Evolutionary conservation across 2,329 filamentous ascomycete genomes (phyloP).

Genomic region (Colletotrichum sidae): DNA sequence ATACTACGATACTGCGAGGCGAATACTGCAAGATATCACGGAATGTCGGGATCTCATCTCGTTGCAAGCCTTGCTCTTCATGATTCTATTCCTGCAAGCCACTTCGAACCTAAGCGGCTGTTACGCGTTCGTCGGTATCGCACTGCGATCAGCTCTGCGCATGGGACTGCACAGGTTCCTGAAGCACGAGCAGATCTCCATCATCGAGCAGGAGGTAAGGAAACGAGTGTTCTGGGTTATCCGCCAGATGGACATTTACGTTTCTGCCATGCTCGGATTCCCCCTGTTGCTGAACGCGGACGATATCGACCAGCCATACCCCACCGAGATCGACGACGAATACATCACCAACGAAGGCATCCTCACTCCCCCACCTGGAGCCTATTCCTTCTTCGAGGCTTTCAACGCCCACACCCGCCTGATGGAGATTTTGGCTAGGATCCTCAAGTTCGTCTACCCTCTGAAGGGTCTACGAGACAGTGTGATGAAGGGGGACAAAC

Average conservation of each 20-base stretch:
- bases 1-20: conserved; percentile 77
- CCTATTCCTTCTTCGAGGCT: conserved; percentile 70
- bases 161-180: conserved; percentile 83
- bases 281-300: conserved; percentile 72
- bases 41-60: conserved; percentile 80
- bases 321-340: conserved; percentile 74
- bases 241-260: conserved; percentile 77
- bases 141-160: conserved; percentile 78
- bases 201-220: conserved; percentile 73
- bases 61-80: conserved; percentile 80
- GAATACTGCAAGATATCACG: conserved; percentile 73
- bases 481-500: conserved; percentile 53
- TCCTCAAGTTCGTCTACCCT: conserved; percentile 75
- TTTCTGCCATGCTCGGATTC: conserved; percentile 75
- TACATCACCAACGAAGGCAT: conserved; percentile 72
- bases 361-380: conserved; percentile 64
- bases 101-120: conserved; percentile 83
- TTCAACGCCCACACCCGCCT: conserved; percentile 74
- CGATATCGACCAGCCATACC: conserved; percentile 75
- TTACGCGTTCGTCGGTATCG: conserved; percentile 84
- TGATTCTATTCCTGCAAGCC: conserved; percentile 84
- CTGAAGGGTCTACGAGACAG: conserved; percentile 66
- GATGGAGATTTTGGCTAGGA: conserved; percentile 73
- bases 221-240: conserved; percentile 76
- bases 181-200: conserved; percentile 69